Conservation (phyloP, 768 basidiomycete species). For the Boletus subcaerulescens region DNA sequence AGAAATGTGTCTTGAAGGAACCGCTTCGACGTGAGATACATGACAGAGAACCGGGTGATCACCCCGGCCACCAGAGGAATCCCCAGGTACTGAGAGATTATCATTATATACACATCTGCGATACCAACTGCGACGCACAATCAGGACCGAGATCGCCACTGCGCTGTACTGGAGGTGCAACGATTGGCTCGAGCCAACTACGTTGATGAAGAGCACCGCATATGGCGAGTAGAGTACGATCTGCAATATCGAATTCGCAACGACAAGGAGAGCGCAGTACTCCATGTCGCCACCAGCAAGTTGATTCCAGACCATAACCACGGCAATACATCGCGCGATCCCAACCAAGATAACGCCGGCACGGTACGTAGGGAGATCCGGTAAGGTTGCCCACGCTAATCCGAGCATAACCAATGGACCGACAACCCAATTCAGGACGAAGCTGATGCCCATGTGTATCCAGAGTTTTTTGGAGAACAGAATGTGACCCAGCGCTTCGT, state of each 20-base stretch:
- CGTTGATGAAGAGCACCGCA: slow-evolving; percentile 69
- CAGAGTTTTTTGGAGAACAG: slow-evolving; percentile 54
- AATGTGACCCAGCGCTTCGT: slow-evolving; percentile 61
- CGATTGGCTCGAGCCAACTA: slow-evolving; percentile 49
- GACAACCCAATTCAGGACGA: slow-evolving; percentile 76
- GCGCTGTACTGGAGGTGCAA: slow-evolving; percentile 51
- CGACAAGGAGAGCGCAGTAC: slow-evolving; percentile 78
- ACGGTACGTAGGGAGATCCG: slow-evolving; percentile 71
- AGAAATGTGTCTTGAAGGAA: slow-evolving; percentile 61
- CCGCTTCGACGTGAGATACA: slow-evolving; percentile 40
- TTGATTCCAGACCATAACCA: slow-evolving; percentile 83
- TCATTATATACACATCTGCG: neutral
- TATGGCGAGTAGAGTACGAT: slow-evolving; percentile 68
- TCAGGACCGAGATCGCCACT: slow-evolving; percentile 65
- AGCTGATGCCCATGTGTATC: slow-evolving; percentile 64
- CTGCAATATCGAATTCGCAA: slow-evolving; percentile 77
- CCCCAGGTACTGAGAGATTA: slow-evolving; percentile 61
- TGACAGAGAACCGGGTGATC: slow-evolving; percentile 59
- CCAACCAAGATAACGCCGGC: slow-evolving; percentile 84
- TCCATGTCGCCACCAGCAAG: slow-evolving; percentile 66
- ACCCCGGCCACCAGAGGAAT: slow-evolving; percentile 75
- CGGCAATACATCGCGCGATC: slow-evolving; percentile 40
- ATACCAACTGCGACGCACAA: slow-evolving; percentile 45
- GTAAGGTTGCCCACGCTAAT: slow-evolving; percentile 80
- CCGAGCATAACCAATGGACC: slow-evolving; percentile 85